Evolutionary conservation across 116 monocot species (phyloP).

Genomic region (Papilionanthe hybrid): DNA sequence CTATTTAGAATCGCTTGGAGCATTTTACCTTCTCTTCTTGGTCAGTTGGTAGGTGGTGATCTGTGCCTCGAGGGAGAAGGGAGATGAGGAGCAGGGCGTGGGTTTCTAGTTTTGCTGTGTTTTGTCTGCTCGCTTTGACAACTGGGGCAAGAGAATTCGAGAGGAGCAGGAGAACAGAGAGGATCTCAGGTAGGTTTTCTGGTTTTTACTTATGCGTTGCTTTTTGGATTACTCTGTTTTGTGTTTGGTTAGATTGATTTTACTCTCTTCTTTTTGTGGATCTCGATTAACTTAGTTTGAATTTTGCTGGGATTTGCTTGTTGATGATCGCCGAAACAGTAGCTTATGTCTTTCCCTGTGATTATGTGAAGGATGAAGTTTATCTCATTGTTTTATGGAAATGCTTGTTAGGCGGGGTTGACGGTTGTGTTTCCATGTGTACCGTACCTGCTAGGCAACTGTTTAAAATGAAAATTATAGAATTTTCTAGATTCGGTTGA

Average conservation of each 20-base stretch:
- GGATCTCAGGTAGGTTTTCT: conserved; percentile 60
- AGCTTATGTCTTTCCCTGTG: neutral
- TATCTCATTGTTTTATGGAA: no score
- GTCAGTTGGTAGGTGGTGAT: neutral
- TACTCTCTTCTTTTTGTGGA: neutral
- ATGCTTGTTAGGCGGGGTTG: neutral
- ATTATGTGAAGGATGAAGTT: neutral
- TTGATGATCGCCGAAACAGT: no score
- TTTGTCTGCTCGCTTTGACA: conserved; percentile 13
- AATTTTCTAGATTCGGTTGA: neutral
- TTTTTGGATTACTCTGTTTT: neutral
- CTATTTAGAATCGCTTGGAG: neutral
- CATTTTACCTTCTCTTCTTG: neutral
- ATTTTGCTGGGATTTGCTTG: neutral
- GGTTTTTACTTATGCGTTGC: neutral
- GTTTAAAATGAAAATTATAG: neutral
- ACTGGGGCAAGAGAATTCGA: conserved; percentile 27
- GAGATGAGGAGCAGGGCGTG: conserved; percentile 15
- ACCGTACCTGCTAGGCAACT: neutral
- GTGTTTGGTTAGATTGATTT: neutral
- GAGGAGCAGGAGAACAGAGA: conserved; percentile 48
- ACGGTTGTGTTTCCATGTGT: neutral
- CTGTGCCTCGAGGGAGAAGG: neutral
- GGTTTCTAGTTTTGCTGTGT: conserved; percentile 21
- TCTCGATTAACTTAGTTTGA: neutral